Conservation (phyloP, 306 rosid genomes). For the Cucurbita ficifolia region DNA sequence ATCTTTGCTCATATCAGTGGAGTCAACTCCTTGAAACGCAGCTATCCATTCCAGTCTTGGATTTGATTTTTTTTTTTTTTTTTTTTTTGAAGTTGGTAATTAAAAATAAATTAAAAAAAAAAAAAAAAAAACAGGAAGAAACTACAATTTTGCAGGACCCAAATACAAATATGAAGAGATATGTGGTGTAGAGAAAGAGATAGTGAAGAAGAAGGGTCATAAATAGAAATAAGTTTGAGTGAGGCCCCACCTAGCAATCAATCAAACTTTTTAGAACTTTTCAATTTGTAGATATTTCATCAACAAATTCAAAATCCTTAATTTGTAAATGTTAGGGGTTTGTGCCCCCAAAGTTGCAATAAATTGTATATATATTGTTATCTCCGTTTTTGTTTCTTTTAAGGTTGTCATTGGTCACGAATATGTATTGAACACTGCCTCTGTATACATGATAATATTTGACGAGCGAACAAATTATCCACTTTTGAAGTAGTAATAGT, state of each 20-base stretch:
- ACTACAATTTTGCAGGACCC: conserved; percentile 12
- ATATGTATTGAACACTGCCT: no score
- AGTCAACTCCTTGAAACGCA: conserved; percentile 97
- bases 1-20: conserved; percentile 95
- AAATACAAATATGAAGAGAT: not conserved
- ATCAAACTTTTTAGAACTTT: not conserved
- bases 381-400: not conserved
- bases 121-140: not conserved
- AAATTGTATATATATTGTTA: not conserved
- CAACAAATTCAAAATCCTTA: conserved; percentile 2
- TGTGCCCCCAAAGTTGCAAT: not conserved
- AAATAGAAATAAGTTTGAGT: conserved; percentile 11
- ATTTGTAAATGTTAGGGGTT: not conserved
- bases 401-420: no score
- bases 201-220: not conserved
- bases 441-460: no score
- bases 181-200: conserved; percentile 2
- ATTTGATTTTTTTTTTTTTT: conserved; percentile 18
- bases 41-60: conserved; percentile 82
- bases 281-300: conserved; percentile 2
- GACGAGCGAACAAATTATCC: no score
- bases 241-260: conserved; percentile 7
- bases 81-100: not conserved
- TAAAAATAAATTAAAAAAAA: not conserved
- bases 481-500: no score